A percentile compares a stretch with the other conserved stretches of the same genome.
phyloP scores from a whole-genome alignment of 2,329 filamentous ascomycete species.

The Xylariales sp. region DNA sequence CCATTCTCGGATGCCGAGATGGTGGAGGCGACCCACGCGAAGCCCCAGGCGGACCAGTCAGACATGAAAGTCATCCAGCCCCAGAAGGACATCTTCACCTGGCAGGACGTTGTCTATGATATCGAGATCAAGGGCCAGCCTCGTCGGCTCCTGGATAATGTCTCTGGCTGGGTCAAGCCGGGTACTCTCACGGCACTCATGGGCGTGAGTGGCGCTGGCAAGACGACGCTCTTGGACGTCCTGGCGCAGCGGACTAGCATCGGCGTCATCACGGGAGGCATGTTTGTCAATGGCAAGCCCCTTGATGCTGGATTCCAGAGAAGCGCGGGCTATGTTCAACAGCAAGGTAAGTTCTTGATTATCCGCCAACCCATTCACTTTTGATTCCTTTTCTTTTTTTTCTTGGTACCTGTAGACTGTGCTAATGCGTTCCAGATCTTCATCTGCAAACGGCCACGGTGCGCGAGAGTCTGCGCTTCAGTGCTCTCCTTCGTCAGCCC shows the following conservation, averaged over 20 bases:
- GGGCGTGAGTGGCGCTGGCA: slow-evolving; percentile 68
- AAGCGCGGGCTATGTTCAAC: slow-evolving; percentile 66
- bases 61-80: slow-evolving; percentile 6
- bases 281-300: slow-evolving; percentile 61
- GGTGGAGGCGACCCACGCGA: slow-evolving; percentile 2
- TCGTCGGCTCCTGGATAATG: slow-evolving; percentile 70
- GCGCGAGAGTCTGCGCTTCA: slow-evolving; percentile 62
- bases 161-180: slow-evolving; percentile 86
- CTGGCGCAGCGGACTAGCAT: slow-evolving; percentile 67
- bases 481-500: slow-evolving; percentile 60
- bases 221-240: slow-evolving; percentile 68
- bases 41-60: background rate
- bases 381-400: too few relatives aligned
- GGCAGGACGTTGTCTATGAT: slow-evolving; percentile 69
- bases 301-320: slow-evolving; percentile 63
- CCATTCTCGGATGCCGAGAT: slow-evolving; percentile 23
- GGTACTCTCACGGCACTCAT: slow-evolving; percentile 81
- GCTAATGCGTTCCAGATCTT: slow-evolving; percentile 47
- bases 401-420: too few relatives aligned
- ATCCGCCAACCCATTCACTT: background rate
- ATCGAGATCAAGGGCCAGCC: slow-evolving; percentile 69
- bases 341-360: slow-evolving; percentile 37
- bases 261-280: slow-evolving; percentile 66
- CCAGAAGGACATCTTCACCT: slow-evolving; percentile 61
- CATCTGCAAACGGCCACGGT: slow-evolving; percentile 63